phyloP scores from a whole-genome alignment of 176 grass and related monocot genomes.

The Chrysopogon serrulatus region DNA sequence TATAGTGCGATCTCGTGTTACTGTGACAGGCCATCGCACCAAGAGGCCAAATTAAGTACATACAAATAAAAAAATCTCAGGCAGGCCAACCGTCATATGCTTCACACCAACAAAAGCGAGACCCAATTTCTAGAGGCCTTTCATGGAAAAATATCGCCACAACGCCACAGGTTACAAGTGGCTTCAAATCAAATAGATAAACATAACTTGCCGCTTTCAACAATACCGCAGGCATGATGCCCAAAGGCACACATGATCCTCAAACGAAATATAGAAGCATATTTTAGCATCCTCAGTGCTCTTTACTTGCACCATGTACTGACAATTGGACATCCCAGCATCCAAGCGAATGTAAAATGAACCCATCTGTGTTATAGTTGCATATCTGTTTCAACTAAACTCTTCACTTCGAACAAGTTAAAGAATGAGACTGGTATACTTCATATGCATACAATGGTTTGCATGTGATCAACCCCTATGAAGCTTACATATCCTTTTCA shows the following conservation, averaged over 20 bases:
- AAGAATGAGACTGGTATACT: neutral
- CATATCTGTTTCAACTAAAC: neutral
- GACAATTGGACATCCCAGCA: neutral
- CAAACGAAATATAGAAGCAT: neutral
- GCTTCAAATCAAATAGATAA: neutral
- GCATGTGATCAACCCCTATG: conserved; percentile 31
- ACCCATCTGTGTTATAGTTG: neutral
- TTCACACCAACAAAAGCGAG: neutral
- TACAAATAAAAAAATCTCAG: neutral
- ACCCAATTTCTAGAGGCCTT: neutral
- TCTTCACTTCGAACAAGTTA: neutral
- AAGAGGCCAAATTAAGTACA: neutral
- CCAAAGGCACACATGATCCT: neutral
- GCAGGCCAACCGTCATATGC: neutral
- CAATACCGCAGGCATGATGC: neutral
- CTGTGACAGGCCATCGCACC: neutral
- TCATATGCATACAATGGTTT: conserved; percentile 37
- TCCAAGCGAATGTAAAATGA: neutral
- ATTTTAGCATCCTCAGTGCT: neutral
- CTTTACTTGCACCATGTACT: neutral
- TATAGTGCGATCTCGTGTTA: neutral
- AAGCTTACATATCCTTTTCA: conserved; percentile 16
- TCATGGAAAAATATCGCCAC: neutral
- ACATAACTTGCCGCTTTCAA: too few relatives aligned
- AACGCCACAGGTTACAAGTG: neutral